Base-by-base conservation (phyloP, 2,329 filamentous ascomycete genomes). In the Colletotrichum limetticola region DNA sequence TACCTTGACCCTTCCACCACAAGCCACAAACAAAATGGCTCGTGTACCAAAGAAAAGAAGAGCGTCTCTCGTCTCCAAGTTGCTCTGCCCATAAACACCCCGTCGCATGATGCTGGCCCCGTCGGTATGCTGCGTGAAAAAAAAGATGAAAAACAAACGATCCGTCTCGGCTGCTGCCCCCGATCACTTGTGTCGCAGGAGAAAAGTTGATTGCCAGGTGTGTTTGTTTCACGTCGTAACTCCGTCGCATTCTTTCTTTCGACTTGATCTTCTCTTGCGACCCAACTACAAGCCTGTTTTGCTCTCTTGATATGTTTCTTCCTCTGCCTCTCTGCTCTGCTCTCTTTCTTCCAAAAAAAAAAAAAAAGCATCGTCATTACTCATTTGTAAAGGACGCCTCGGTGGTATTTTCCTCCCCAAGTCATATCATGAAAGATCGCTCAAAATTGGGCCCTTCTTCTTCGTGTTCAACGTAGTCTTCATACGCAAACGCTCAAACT, bases 361-460 rank as follows among this genome's bases (percentile, higher is more conserved):
- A 66, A 57, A 42, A 56, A 49, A 49, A 42, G 66, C 71, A 66
- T 71, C 71, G 37, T 71, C 71, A 66, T 73, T 56, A 71, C 71
- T 73, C 57, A 62, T 62, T 70, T 56, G 56, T 70, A 71, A 70
- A 65, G 28, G 71, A 71, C 66, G 71, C 71, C 30, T 37, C 37
- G 49, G 46, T 72, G 67, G 66, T 72, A 69, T 73, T 73, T 73
- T 73, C 71, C 71, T 73, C 71, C 71, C 71, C 71, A 57, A 46
- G 30, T 66, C 60, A 73, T 71, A 71, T 70, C 67, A 61, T 70
- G 56, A 57, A 66, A 73, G 61, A 66, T 60, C 28, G 67, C 60
- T 71, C 60, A 53, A 49, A 60, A 70, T 12, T 22, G 61, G 56
- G 37, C 57, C 60, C 28, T 9, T 22, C 32, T 55, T 72, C 65